Percentiles rank a stretch among this genome's conserved stretches.
Conservation (phyloP, 2,329 filamentous ascomycete genomes). For the Arthrobotrys iridis region DNA sequence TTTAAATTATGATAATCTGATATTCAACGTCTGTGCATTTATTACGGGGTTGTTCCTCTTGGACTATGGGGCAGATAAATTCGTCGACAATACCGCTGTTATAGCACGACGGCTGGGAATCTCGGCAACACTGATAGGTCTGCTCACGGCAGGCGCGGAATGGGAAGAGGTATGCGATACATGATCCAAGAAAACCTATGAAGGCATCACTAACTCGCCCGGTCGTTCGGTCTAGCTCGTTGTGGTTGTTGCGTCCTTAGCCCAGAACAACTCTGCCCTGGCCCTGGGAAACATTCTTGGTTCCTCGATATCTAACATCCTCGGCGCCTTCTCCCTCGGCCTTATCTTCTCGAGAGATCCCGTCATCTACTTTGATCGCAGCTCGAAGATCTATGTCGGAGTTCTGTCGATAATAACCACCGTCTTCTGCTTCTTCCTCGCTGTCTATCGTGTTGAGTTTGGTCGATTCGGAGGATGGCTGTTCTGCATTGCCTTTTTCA, state of each 20-base stretch:
- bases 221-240: conserved; percentile 61
- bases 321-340: conserved; percentile 68
- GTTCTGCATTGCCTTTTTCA: conserved; percentile 63
- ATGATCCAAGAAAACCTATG: neutral
- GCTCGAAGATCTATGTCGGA: conserved; percentile 65
- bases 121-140: conserved; percentile 65
- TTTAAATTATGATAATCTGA: conserved; percentile 60
- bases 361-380: conserved; percentile 63
- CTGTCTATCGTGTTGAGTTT: conserved; percentile 60
- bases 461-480: conserved; percentile 60
- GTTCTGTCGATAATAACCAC: conserved; percentile 63
- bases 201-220: neutral
- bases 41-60: conserved; percentile 65
- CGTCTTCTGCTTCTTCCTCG: conserved; percentile 61
- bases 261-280: conserved; percentile 63
- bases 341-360: conserved; percentile 63
- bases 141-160: conserved; percentile 68
- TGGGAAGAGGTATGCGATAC: conserved; percentile 66
- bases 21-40: conserved; percentile 64
- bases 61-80: conserved; percentile 67
- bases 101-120: conserved; percentile 64
- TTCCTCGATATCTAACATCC: conserved; percentile 68
- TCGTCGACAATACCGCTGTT: conserved; percentile 66
- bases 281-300: conserved; percentile 69
- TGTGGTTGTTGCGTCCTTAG: conserved; percentile 65